A percentile compares a stretch with the other conserved stretches of the same genome.
Evolutionary conservation across 2,329 filamentous ascomycete genomes (phyloP).

Genomic region (Botrytis paeoniae): DNA sequence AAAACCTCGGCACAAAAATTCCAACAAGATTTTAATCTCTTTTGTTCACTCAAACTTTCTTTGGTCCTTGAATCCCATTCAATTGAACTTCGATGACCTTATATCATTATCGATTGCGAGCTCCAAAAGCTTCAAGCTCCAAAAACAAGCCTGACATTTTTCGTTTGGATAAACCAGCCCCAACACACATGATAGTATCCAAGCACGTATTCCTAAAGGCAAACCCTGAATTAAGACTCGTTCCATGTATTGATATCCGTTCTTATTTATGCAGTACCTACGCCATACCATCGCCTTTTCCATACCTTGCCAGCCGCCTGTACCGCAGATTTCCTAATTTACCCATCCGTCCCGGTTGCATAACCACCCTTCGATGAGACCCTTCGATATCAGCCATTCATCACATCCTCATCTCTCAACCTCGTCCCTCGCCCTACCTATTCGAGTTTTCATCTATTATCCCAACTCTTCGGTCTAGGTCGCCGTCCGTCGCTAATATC

Average conservation of each 20-base stretch:
- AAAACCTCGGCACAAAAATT: not conserved
- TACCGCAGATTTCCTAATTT: not conserved
- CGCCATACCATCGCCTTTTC: not conserved
- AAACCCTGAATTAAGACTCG: not conserved
- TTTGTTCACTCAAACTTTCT: not conserved
- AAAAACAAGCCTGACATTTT: not conserved
- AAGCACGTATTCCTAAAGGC: not conserved
- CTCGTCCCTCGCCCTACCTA: not conserved
- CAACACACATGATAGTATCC: not conserved
- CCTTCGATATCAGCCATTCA: not conserved
- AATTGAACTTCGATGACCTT: not conserved
- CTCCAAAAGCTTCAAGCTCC: not conserved
- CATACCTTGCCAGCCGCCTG: not conserved
- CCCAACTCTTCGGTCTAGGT: not conserved
- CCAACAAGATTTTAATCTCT: not conserved
- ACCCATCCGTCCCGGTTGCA: not conserved
- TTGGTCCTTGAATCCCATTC: not conserved
- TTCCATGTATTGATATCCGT: not conserved
- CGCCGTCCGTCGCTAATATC: not conserved
- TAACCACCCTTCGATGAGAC: not conserved
- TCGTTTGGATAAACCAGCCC: not conserved
- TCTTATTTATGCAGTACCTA: not conserved
- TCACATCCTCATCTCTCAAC: not conserved
- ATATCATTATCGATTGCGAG: not conserved
- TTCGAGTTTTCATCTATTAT: not conserved